Percentiles rank a stretch among this genome's conserved stretches.
Conservation (phyloP, 106 monocot genomes). For the Apostasia ramifera region DNA sequence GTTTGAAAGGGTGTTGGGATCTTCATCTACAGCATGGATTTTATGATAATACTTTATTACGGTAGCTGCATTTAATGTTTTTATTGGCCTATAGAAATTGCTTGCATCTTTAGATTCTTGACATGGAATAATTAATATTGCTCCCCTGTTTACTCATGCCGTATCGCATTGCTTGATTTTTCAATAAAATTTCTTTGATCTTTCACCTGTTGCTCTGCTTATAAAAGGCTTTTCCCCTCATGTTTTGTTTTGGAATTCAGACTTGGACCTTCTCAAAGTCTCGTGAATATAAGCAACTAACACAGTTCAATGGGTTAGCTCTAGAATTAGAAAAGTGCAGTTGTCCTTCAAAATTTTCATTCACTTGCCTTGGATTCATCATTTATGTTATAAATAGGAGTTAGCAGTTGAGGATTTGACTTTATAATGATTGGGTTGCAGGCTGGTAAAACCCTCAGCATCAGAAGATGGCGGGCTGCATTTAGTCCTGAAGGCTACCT, state of each 20-base stretch:
- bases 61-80: no score
- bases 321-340: no score
- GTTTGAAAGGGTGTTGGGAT: no score
- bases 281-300: neutral
- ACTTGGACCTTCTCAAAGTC: neutral
- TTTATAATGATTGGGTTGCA: constrained; percentile 9
- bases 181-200: neutral
- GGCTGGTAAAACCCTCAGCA: constrained; percentile 66
- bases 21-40: no score
- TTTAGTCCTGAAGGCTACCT: constrained; percentile 57
- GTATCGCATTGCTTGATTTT: neutral
- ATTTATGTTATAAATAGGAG: no score
- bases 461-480: constrained; percentile 57
- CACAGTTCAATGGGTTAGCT: no score
- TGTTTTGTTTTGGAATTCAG: neutral
- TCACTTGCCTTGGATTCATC: no score
- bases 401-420: no score
- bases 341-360: no score
- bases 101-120: neutral
- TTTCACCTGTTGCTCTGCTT: neutral
- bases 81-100: neutral
- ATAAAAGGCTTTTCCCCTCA: neutral
- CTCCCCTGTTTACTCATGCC: neutral
- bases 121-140: neutral
- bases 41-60: no score